Evolutionary conservation across 202 grass and related monocot genomes (phyloP).

Genomic region (Hordeum pubiflorum): DNA sequence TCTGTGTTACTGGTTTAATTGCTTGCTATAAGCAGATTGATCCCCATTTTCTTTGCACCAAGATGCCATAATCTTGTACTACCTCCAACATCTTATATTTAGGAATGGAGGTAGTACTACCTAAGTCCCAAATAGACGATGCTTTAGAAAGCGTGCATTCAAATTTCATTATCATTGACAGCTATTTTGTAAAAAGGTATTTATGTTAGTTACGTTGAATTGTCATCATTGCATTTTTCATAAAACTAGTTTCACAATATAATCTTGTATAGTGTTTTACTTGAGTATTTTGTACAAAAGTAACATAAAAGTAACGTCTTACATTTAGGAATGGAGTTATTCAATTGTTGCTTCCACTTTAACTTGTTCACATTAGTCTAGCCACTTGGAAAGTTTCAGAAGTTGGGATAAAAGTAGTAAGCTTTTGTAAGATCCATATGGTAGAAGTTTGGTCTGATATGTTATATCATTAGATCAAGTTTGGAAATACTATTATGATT

Average conservation of each 20-base stretch:
- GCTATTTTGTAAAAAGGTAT: neutral
- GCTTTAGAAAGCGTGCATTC: neutral
- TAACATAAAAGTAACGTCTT: neutral
- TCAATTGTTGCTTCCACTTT: neutral
- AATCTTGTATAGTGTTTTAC: neutral
- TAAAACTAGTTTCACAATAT: neutral
- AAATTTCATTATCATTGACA: neutral
- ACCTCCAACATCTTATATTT: too few relatives aligned
- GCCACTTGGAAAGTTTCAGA: slow-evolving; percentile 3
- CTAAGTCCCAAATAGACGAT: neutral
- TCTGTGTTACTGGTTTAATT: too few relatives aligned
- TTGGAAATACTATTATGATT: neutral
- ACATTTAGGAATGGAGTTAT: neutral
- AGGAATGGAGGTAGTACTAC: neutral
- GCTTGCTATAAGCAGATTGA: neutral
- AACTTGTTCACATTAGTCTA: neutral
- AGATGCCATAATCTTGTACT: neutral
- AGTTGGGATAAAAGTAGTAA: neutral
- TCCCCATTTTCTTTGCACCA: neutral
- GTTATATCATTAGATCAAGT: neutral
- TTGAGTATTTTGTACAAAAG: too few relatives aligned
- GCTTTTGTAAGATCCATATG: neutral
- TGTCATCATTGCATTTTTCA: neutral
- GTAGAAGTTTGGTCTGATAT: neutral
- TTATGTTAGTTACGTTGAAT: neutral